These are phyloP conservation scores for Leishmania aethiopica DNA, from an alignment of 208 protist genomes.

Conservation along the genomic window DNA sequence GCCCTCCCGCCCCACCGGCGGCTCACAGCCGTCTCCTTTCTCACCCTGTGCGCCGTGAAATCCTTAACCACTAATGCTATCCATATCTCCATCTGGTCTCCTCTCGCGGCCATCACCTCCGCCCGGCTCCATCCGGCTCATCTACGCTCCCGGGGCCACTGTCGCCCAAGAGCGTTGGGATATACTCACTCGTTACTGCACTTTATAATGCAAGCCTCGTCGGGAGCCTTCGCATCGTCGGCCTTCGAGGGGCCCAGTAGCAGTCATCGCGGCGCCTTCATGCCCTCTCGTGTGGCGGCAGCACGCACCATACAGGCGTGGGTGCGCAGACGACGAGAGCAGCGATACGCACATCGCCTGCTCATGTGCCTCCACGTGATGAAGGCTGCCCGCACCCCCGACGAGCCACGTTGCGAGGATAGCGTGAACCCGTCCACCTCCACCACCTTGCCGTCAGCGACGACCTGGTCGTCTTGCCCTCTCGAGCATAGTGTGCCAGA, in stretches of 20 bases:
- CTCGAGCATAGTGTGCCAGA: neutral
- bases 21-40: neutral
- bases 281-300: neutral
- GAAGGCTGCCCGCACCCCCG: neutral
- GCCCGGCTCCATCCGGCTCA: neutral
- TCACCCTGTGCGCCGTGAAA: neutral
- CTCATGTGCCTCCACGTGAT: conserved; percentile 13
- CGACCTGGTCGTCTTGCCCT: neutral
- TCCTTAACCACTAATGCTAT: neutral
- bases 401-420: no score
- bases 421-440: neutral
- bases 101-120: neutral
- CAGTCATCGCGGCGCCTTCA: neutral
- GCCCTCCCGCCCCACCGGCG: neutral
- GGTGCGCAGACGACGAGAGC: conserved; percentile 3
- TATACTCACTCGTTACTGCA: neutral
- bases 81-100: neutral
- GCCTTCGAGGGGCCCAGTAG: neutral
- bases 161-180: neutral
- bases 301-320: conserved; percentile 9
- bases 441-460: neutral
- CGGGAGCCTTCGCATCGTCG: neutral
- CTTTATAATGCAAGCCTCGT: neutral
- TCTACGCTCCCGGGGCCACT: neutral
- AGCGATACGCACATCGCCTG: conserved; percentile 9